phyloP scores from a whole-genome alignment of 495 filamentous ascomycete species.

The Parachaetomium inaequale region DNA sequence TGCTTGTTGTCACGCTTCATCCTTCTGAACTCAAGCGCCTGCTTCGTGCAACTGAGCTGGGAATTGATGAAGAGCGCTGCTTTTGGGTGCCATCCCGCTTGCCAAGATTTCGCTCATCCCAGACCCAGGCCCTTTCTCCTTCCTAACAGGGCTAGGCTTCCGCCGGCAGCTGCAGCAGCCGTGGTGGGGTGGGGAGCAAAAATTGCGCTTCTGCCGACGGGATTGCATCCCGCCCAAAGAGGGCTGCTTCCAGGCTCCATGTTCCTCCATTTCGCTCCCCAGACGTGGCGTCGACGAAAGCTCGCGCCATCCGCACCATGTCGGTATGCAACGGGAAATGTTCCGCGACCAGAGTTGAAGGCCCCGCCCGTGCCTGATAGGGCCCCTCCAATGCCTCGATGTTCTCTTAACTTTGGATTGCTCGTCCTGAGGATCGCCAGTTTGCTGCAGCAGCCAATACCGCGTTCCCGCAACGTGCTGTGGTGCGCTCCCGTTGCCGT shows the following conservation, averaged over 20 bases:
- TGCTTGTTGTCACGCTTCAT: too few relatives aligned
- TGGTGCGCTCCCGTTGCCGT: background rate
- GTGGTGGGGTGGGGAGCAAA: constrained; percentile 12
- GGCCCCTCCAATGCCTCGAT: constrained; percentile 9
- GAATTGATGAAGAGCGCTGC: background rate
- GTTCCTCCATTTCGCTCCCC: background rate
- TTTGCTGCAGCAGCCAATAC: constrained; percentile 2
- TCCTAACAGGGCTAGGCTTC: background rate
- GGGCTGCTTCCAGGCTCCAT: background rate
- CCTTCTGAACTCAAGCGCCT: too few relatives aligned
- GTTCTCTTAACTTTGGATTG: background rate
- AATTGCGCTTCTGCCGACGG: constrained; percentile 10
- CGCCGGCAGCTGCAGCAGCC: constrained; percentile 5
- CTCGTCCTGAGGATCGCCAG: background rate
- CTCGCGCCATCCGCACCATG: constrained; percentile 14
- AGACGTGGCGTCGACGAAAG: constrained; percentile 12
- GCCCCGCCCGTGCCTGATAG: constrained; percentile 5
- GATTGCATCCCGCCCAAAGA: background rate
- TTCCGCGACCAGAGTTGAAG: background rate
- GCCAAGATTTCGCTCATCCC: constrained; percentile 1
- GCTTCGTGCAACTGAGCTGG: background rate
- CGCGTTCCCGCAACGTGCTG: constrained; percentile 7
- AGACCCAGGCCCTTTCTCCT: background rate
- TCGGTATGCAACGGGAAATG: background rate
- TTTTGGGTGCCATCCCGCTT: background rate